Evolutionary conservation across 768 basidiomycete genomes (phyloP).

Genomic region (Rhodotorula diobovata): DNA sequence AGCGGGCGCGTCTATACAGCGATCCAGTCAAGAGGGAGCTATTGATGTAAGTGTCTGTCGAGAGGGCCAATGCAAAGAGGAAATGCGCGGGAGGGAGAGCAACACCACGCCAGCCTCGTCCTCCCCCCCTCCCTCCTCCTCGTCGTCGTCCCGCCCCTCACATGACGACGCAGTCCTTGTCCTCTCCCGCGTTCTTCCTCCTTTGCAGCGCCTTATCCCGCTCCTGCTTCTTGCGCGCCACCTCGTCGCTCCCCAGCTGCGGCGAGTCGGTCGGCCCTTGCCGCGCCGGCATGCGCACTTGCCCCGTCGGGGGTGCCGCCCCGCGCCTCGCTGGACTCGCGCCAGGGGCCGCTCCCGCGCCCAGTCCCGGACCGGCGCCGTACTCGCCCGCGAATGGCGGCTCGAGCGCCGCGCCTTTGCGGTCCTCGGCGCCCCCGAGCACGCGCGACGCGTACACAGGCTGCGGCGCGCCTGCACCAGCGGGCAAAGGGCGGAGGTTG

Average conservation of each 20-base stretch:
- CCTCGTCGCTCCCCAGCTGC: not conserved
- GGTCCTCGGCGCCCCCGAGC: conserved; percentile 19
- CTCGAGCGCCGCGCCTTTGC: not conserved
- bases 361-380: not conserved
- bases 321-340: not conserved
- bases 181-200: conserved; percentile 53
- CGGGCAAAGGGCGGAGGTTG: conserved; percentile 6
- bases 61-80: not conserved
- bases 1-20: too few relatives aligned
- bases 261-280: conserved; percentile 16
- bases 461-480: not conserved
- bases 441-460: conserved; percentile 31
- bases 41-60: not conserved
- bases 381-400: not conserved
- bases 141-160: conserved; percentile 44
- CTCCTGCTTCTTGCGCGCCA: conserved; percentile 11
- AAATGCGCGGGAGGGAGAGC: too few relatives aligned
- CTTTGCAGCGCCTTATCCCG: conserved; percentile 29
- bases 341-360: too few relatives aligned
- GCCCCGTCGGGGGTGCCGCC: conserved; percentile 42
- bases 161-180: conserved; percentile 85
- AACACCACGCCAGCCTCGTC: too few relatives aligned
- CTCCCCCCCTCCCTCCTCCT: not conserved
- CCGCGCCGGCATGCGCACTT: conserved; percentile 49
- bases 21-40: too few relatives aligned